phyloP scores from a whole-genome alignment of 495 filamentous ascomycete species.

The Margaritispora aquatica region DNA sequence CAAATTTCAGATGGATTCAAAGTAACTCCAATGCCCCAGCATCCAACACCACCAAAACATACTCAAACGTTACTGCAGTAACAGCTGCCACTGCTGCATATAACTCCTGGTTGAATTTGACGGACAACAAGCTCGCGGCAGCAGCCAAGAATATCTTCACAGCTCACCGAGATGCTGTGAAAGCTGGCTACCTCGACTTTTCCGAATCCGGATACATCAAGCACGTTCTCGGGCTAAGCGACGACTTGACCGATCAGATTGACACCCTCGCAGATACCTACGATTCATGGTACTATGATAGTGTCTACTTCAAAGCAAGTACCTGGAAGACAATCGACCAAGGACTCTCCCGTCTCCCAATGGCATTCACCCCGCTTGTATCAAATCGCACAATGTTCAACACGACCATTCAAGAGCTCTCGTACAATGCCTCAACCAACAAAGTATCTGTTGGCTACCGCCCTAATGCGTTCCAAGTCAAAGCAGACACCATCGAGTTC shows the following conservation, averaged over 20 bases:
- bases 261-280: constrained; percentile 19
- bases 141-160: constrained; percentile 55
- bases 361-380: constrained; percentile 55
- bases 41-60: background rate
- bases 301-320: constrained; percentile 54
- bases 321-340: constrained; percentile 62
- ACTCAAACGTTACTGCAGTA: constrained; percentile 1
- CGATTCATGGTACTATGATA: constrained; percentile 34
- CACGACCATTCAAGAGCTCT: constrained; percentile 42
- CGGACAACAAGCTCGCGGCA: background rate
- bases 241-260: constrained; percentile 50
- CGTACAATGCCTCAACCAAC: constrained; percentile 33
- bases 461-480: constrained; percentile 7
- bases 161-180: constrained; percentile 47
- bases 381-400: constrained; percentile 44
- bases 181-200: constrained; percentile 43
- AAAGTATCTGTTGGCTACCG: constrained; percentile 45
- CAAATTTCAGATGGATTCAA: constrained; percentile 52
- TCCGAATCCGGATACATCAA: constrained; percentile 58
- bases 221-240: constrained; percentile 46
- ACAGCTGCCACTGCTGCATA: background rate
- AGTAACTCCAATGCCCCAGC: constrained; percentile 18
- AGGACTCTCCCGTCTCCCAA: constrained; percentile 49
- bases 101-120: background rate
- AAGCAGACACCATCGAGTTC: constrained; percentile 29